phyloP scores from a whole-genome alignment of 2,329 filamentous ascomycete species.

The Dactylellina drechsleri region DNA sequence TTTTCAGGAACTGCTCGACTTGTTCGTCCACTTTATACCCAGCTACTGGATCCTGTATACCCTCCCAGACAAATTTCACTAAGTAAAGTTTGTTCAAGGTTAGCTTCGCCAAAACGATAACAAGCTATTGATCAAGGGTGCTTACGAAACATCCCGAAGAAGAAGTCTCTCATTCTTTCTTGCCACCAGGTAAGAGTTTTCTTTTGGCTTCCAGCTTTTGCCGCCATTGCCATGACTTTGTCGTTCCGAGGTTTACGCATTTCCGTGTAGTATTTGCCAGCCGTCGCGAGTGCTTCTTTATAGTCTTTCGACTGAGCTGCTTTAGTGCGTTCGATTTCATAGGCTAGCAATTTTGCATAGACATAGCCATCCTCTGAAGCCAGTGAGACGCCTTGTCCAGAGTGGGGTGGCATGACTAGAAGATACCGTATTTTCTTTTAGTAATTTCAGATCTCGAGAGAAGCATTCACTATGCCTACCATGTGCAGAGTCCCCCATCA shows the following conservation, averaged over 20 bases:
- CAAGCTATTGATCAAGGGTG: neutral
- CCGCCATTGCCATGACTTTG: slow-evolving; percentile 48
- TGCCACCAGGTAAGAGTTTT: slow-evolving; percentile 48
- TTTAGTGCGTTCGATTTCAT: slow-evolving; percentile 38
- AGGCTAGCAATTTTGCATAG: slow-evolving; percentile 34
- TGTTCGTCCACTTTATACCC: slow-evolving; percentile 48
- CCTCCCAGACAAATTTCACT: slow-evolving; percentile 41
- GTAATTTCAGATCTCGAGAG: too few species aligned
- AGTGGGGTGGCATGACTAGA: slow-evolving; percentile 51
- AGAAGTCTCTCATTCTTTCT: slow-evolving; percentile 44
- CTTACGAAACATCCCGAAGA: slow-evolving; percentile 47
- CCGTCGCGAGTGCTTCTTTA: slow-evolving; percentile 21
- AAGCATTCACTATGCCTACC: slow-evolving; percentile 10
- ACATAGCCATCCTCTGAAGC: slow-evolving; percentile 50
- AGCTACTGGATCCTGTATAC: slow-evolving; percentile 28
- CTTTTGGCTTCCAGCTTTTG: slow-evolving; percentile 31
- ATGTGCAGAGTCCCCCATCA: slow-evolving; percentile 48
- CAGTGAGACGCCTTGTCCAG: slow-evolving; percentile 50
- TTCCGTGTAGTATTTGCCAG: slow-evolving; percentile 45
- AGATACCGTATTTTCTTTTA: neutral
- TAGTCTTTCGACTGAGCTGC: slow-evolving; percentile 34
- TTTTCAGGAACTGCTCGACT: slow-evolving; percentile 45
- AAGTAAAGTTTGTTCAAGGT: neutral
- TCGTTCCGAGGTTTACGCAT: slow-evolving; percentile 50
- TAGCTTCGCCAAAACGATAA: neutral